phyloP scores from a whole-genome alignment of 169 alveolate species.

The Plasmodium coatneyi region DNA sequence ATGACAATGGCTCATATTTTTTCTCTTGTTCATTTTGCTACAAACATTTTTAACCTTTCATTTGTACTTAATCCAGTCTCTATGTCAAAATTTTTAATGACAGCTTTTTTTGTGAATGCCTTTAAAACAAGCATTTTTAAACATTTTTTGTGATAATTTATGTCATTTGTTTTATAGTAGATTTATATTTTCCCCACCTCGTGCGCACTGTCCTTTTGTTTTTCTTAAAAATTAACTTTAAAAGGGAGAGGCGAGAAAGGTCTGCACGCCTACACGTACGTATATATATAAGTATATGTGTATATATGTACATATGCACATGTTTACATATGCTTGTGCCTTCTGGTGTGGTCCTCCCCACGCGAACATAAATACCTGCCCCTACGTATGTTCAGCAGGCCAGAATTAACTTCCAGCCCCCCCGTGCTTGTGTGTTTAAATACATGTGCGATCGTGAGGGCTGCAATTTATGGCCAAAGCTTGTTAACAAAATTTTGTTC shows the following conservation, averaged over 20 bases:
- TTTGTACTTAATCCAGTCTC: slow-evolving; percentile 34
- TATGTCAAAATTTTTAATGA: slow-evolving; percentile 10
- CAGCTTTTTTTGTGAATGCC: slow-evolving; percentile 30
- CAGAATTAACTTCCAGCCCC: not conserved
- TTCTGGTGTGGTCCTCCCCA: not conserved
- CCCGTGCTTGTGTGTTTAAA: not conserved
- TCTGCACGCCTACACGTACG: not conserved
- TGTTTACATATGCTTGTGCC: not conserved
- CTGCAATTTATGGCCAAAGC: not conserved
- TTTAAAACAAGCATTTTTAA: slow-evolving; percentile 23
- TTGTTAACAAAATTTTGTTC: not conserved
- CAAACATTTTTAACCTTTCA: slow-evolving; percentile 17
- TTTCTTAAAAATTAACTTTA: slow-evolving; percentile 11
- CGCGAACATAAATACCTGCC: not conserved
- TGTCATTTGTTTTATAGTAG: slow-evolving; percentile 38
- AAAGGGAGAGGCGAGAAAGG: slow-evolving; percentile 5
- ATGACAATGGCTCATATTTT: slow-evolving; percentile 20
- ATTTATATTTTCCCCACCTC: not conserved
- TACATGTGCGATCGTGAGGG: not conserved
- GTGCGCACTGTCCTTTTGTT: not conserved
- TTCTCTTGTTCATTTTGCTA: not conserved
- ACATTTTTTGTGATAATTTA: slow-evolving; percentile 12
- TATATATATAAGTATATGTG: not conserved
- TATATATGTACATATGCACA: not conserved
- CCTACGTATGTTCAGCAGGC: not conserved